phyloP scores from a whole-genome alignment of 2,329 filamentous ascomycete species.

The Diplodia intermedia region DNA sequence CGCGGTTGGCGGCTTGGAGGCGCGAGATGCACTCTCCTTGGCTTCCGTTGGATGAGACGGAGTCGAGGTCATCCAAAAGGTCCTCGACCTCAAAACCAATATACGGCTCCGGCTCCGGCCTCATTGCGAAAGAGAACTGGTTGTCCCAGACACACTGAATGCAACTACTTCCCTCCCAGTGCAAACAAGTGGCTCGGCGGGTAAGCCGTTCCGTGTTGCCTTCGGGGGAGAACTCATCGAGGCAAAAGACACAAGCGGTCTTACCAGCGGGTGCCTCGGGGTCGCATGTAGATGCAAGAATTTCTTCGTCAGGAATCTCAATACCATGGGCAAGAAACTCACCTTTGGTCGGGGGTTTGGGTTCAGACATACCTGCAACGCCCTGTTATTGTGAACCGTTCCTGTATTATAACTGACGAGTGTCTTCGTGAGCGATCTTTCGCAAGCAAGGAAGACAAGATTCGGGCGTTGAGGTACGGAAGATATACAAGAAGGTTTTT shows the following conservation, averaged over 20 bases:
- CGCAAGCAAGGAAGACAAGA: background rate
- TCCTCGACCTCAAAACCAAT: background rate
- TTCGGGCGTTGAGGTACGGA: background rate
- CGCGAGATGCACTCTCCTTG: background rate
- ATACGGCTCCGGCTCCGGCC: background rate
- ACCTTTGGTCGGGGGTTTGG: background rate
- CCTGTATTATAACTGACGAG: background rate
- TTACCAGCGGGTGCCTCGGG: background rate
- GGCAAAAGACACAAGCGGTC: background rate
- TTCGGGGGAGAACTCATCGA: slow-evolving; percentile 41
- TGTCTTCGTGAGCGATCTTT: background rate
- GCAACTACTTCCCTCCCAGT: background rate
- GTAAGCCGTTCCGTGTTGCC: background rate
- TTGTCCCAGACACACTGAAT: background rate
- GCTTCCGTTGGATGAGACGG: too few relatives aligned
- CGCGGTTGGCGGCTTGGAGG: background rate
- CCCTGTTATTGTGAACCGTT: background rate
- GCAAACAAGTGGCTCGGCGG: background rate
- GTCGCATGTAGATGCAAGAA: background rate
- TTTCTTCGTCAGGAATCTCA: background rate
- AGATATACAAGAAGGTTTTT: background rate
- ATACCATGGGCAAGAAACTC: slow-evolving; percentile 1
- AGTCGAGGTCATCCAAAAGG: background rate
- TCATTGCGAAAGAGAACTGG: background rate
- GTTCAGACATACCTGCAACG: background rate